phyloP scores from a whole-genome alignment of 116 monocot genomes.

The Cymodocea nodosa region DNA sequence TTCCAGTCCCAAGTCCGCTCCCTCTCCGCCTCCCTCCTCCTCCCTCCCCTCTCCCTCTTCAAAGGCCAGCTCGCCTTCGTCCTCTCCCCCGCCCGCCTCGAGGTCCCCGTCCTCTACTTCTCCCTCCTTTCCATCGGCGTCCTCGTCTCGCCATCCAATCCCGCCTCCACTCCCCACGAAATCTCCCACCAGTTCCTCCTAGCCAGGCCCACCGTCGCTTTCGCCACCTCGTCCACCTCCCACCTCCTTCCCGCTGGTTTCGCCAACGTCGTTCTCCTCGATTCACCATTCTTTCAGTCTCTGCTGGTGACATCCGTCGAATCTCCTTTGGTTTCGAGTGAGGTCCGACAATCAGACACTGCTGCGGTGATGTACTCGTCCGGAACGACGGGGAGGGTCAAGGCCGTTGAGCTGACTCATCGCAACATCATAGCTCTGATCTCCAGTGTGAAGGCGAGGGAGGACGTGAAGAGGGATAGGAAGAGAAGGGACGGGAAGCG shows the following conservation, averaged over 20 bases:
- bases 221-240: slow-evolving; percentile 32
- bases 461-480: background rate
- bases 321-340: background rate
- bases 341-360: slow-evolving; percentile 32
- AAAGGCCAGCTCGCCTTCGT: slow-evolving; percentile 31
- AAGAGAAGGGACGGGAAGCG: background rate
- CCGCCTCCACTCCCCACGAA: slow-evolving; percentile 39
- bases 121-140: slow-evolving; percentile 66
- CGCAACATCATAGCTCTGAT: slow-evolving; percentile 47
- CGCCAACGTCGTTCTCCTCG: slow-evolving; percentile 28
- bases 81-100: slow-evolving; percentile 38
- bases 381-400: slow-evolving; percentile 76
- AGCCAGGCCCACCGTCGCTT: slow-evolving; percentile 37
- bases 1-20: slow-evolving; percentile 11
- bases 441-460: background rate
- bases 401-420: slow-evolving; percentile 55
- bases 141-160: slow-evolving; percentile 66
- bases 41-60: slow-evolving; percentile 6
- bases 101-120: slow-evolving; percentile 65
- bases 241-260: slow-evolving; percentile 23
- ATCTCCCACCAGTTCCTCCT: slow-evolving; percentile 44
- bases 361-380: slow-evolving; percentile 74
- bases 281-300: slow-evolving; percentile 33
- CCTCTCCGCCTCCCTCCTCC: slow-evolving; percentile 14
- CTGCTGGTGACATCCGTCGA: slow-evolving; percentile 9